Conservation (phyloP, 345 rosid species). For the Conringia planisiliqua region DNA sequence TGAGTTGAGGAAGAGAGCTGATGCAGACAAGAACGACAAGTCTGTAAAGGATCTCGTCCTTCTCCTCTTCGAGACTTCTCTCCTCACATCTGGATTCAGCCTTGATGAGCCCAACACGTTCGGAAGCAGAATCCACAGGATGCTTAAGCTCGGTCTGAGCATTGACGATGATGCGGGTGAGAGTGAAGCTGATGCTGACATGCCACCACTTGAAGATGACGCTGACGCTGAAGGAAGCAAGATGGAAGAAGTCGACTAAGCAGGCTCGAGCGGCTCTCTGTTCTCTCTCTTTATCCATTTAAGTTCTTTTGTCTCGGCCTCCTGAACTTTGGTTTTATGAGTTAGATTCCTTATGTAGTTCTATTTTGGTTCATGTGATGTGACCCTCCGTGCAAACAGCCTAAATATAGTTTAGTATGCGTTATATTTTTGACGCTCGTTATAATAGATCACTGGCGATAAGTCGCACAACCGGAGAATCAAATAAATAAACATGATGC, state of each 20-base stretch:
- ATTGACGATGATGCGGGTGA: background rate
- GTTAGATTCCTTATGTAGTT: too few relatives aligned
- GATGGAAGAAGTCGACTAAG: background rate
- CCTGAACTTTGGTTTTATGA: background rate
- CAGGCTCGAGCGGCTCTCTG: background rate
- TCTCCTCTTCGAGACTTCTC: background rate
- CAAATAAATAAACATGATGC: constrained; percentile 17
- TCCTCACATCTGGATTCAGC: background rate
- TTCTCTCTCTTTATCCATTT: background rate
- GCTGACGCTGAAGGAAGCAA: background rate
- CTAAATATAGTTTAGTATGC: background rate
- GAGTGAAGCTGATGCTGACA: background rate
- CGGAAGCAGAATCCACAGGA: background rate
- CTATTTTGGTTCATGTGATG: too few relatives aligned
- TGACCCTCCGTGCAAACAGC: too few relatives aligned
- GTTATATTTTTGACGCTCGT: too few relatives aligned
- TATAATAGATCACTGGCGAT: too few relatives aligned
- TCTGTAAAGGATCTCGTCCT: background rate
- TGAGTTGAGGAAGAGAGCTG: background rate
- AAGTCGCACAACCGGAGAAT: too few relatives aligned
- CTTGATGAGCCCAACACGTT: background rate
- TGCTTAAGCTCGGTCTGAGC: background rate
- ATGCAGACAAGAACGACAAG: background rate
- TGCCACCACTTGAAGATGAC: background rate
- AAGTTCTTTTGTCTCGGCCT: background rate